A percentile compares a stretch with the other conserved stretches of the same genome.
Evolutionary conservation across 2,329 filamentous ascomycete species (phyloP).

Genomic region (Claviceps digitariae): DNA sequence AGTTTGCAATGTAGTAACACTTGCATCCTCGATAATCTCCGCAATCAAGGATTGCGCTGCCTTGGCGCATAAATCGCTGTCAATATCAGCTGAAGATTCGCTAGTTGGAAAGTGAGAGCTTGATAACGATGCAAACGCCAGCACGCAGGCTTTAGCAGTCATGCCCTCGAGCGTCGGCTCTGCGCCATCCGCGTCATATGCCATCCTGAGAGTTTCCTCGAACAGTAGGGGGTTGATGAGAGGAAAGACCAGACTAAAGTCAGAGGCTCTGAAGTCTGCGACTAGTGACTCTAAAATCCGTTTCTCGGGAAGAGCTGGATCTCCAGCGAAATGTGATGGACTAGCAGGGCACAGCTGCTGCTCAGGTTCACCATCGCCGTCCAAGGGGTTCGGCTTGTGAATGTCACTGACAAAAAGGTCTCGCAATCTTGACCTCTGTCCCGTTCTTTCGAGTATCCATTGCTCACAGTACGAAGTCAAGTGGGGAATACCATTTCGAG

Average conservation of each 20-base stretch:
- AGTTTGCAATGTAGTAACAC: slow-evolving; percentile 29
- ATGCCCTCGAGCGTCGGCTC: slow-evolving; percentile 14
- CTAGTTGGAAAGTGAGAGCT: slow-evolving; percentile 10
- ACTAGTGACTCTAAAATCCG: slow-evolving; percentile 16
- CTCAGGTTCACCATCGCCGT: not conserved
- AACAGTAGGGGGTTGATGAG: slow-evolving; percentile 34
- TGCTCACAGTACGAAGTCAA: slow-evolving; percentile 31
- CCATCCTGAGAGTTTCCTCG: slow-evolving; percentile 26
- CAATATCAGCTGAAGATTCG: slow-evolving; percentile 13
- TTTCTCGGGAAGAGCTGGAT: slow-evolving; percentile 21
- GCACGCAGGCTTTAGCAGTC: slow-evolving; percentile 31
- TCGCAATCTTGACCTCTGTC: slow-evolving; percentile 15
- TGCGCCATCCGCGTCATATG: slow-evolving; percentile 22
- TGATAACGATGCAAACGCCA: slow-evolving; percentile 31
- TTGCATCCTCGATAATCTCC: slow-evolving; percentile 28
- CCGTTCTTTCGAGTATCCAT: slow-evolving; percentile 34
- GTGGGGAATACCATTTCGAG: slow-evolving; percentile 34
- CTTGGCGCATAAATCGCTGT: slow-evolving; percentile 26
- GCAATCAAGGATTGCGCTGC: slow-evolving; percentile 29
- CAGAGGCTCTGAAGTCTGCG: slow-evolving; percentile 13
- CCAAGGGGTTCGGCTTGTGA: too few species aligned
- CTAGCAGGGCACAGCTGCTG: not conserved
- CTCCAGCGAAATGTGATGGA: too few species aligned
- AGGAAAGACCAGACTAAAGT: slow-evolving; percentile 33
- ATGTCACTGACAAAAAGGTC: not conserved